A percentile compares a stretch with the other conserved stretches of the same genome.
Conservation (phyloP, 179 eudicot genomes). For the Drosera spatulata region DNA sequence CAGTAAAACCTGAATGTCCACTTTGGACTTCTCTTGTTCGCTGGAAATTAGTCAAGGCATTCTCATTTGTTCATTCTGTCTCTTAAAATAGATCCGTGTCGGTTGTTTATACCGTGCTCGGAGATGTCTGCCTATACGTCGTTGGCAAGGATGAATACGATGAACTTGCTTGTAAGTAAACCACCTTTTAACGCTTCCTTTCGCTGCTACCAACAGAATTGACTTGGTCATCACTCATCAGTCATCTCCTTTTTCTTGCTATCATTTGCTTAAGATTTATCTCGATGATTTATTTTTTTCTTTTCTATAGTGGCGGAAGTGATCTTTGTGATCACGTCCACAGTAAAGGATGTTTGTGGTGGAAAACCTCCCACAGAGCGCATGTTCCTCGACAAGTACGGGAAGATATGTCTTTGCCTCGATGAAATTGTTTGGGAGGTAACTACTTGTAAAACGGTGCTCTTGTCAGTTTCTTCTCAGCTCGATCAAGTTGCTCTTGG, state of each 20-base stretch:
- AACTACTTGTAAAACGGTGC: not conserved
- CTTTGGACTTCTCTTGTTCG: not conserved
- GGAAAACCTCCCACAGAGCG: slow-evolving; percentile 93
- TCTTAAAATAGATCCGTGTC: slow-evolving; percentile 70
- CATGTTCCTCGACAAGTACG: slow-evolving; percentile 90
- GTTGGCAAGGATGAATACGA: slow-evolving; percentile 99
- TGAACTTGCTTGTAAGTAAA: slow-evolving; percentile 90
- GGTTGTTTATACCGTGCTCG: slow-evolving; percentile 89
- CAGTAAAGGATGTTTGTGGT: slow-evolving; percentile 91
- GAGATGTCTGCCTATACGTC: slow-evolving; percentile 75
- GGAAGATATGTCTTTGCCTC: slow-evolving; percentile 84
- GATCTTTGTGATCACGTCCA: slow-evolving; percentile 58
- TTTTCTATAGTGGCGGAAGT: slow-evolving; percentile 68
- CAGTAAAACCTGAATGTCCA: not conserved
- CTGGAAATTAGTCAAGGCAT: not conserved
- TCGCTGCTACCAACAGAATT: not conserved
- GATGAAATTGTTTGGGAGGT: slow-evolving; percentile 99
- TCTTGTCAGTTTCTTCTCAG: not conserved
- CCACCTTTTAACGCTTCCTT: not conserved
- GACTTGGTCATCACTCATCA: not conserved
- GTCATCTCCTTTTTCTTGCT: not conserved
- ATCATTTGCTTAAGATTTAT: not conserved
- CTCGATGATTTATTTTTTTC: not conserved
- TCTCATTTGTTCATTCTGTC: not conserved
- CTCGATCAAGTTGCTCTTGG: not conserved